phyloP scores from a whole-genome alignment of 306 rosid species.

The barrel medic (Medicago truncatula) region MtrunA17r5.0-ANR NC_053046.1:27967501-27968000 shows the following conservation, averaged over 20 bases:
- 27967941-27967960: constrained; percentile 43
- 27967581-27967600: no score
- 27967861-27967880: constrained; percentile 49
- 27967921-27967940: constrained; percentile 58
- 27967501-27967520: no score
- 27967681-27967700: constrained; percentile 62
- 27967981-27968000: constrained; percentile 47
- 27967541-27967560: no score
- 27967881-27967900: constrained; percentile 48
- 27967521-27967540: no score
- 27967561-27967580: no score
- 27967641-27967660: constrained; percentile 7
- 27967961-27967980: constrained; percentile 49
- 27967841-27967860: constrained; percentile 69
- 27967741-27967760: constrained; percentile 52
- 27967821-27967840: neutral
- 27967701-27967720: constrained; percentile 45
- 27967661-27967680: constrained; percentile 46
- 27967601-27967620: neutral
- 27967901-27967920: constrained; percentile 63
- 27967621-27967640: neutral
- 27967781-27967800: constrained; percentile 39
- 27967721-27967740: constrained; percentile 31
- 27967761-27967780: constrained; percentile 58
- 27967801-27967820: neutral